Evolutionary conservation across 2,329 filamentous ascomycete species (phyloP), one percentile per base, ranked within the genome.

Genomic region (Ophiostoma triangulosporum): DNA sequence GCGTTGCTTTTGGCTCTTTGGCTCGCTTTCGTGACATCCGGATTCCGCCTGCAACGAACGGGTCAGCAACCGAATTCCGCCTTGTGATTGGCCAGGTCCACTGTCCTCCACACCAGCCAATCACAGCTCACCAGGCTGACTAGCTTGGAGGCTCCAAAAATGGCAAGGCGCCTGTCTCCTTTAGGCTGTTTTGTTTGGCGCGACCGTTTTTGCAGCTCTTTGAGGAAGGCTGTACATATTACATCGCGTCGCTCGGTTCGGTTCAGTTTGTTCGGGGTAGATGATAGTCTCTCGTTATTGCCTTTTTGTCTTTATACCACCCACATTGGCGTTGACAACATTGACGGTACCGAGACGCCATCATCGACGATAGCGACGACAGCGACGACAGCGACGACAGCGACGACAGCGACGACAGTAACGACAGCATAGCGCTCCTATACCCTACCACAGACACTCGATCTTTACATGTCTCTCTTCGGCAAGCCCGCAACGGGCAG

Each of bases 41-140:
- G 50, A 35, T 50, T 51, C 29, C 52, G 50, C 40, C 40, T 32
- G 32, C 33, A 32, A 49, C 26, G 43, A 32, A 49, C 26, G 58
- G 54, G 58, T 60, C 57, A 60, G 58, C 58, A 58, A 45, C 55
- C 17, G 57, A 56, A 60, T 57, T 56, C 40, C 45, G 40, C 32
- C 40, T 27, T 48, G 48, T 58, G 57, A 62, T 62, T 63, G 60
- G 60, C 38, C 36, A 24, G 24, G 12, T 24, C 31, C 52, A 52
- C 26, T 26, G 14, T 24, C 24, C 6, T 1, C 9, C n/a, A 48
- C 40, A 52, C 5, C 2, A 35, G 31, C 60, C 60, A 61, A 61
- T 61, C 24, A 61, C 1, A 51, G 11, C 1, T 8, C 33, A 26
- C 31, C n/a, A 54, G 35, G 43, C 52, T 65, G 63, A 53, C 45